A percentile compares a stretch with the other conserved stretches of the same genome.
Conservation (phyloP, 129 eudicot species). For the Artemisia tridentata region DNA sequence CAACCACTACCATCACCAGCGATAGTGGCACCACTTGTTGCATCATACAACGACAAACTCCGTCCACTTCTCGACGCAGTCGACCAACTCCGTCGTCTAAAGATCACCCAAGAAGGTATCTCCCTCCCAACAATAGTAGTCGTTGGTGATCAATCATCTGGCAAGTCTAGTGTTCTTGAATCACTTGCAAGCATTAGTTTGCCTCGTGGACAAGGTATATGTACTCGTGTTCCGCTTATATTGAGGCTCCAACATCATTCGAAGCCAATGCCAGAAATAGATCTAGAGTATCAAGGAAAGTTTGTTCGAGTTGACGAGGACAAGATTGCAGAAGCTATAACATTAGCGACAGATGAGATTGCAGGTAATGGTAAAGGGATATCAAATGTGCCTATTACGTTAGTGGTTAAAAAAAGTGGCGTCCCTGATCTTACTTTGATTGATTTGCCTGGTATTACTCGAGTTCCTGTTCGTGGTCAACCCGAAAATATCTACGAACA, state of each 20-base stretch:
- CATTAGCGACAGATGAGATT: constrained; percentile 26
- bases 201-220: constrained; percentile 26
- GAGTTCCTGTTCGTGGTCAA: constrained; percentile 34
- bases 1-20: not conserved
- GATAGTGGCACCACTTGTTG: not conserved
- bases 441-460: constrained; percentile 35
- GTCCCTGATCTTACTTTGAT: constrained; percentile 41
- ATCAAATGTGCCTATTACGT: constrained; percentile 25
- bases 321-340: constrained; percentile 12
- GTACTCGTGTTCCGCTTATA: not conserved
- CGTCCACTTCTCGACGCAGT: constrained; percentile 31
- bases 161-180: constrained; percentile 36
- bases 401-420: constrained; percentile 31
- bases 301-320: constrained; percentile 4
- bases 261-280: not conserved
- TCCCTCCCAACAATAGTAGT: constrained; percentile 42
- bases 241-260: not conserved
- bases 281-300: constrained; percentile 12
- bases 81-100: constrained; percentile 30
- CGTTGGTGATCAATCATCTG: constrained; percentile 39
- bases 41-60: not conserved
- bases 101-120: constrained; percentile 35
- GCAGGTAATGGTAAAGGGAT: constrained; percentile 33
- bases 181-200: constrained; percentile 36
- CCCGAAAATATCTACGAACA: constrained; percentile 36